Base-by-base conservation (phyloP, 306 rosid species). In the Trifolium subterraneum region DNA sequence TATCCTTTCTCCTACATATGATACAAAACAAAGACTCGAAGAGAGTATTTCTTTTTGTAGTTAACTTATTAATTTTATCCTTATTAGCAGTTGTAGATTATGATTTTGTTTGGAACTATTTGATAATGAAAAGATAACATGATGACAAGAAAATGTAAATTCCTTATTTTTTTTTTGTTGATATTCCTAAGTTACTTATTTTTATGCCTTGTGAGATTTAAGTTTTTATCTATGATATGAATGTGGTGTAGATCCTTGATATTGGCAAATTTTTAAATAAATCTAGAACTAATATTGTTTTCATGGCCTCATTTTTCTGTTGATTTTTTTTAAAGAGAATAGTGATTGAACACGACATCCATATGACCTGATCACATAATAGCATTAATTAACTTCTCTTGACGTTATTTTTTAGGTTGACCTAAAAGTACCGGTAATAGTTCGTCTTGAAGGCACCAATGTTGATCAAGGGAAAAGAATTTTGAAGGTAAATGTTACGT, bases 391-490 rank as follows among this genome's bases (percentile, higher is more conserved):
- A 64, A 76, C 73, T 45, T 75, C 16, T 70, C 65, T 45, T 78
- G 78, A 58, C 22, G 60, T 25, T 78, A 27, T 75, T 39, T 68
- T 80, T 47, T 70, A 94, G 99, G 99, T 94, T 76, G 79, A 84
- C 16, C 85, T 94, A 31, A 90, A 94, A 81, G 99, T 94, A 63
- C 99, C 99, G 6, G 99, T 94, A 72, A 10, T 94, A 16, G 99
- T 94, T 74, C 96, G 99, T 68, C 99, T 94, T 36, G 99, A 94
- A 83, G 99, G 99, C 84, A 94, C 99, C 73, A 94, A 94, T 9
- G 97, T 94, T 42, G 99, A 92, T 71, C 87, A 92, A 79, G 99
- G 99, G 71, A 94, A 90, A 86, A 86, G 90, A 85, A 94, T 90
- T 76, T 75, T 94, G 78, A 94, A 94, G 98, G 93, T 84, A 80